phyloP scores from a whole-genome alignment of 176 grass and related monocot genomes.

The Avena eriantha region DNA sequence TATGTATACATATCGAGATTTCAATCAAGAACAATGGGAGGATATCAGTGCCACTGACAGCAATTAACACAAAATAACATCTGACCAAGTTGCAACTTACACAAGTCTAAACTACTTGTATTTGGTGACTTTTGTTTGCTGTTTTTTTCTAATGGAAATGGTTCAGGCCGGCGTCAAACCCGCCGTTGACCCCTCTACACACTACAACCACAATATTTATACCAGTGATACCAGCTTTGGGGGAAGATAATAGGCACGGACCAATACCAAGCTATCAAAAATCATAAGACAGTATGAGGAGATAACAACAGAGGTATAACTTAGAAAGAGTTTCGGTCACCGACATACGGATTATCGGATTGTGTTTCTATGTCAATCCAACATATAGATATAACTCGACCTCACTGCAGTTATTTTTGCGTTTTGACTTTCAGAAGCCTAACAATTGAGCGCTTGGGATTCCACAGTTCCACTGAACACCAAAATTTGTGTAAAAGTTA shows the following conservation, averaged over 20 bases:
- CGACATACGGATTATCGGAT: background rate
- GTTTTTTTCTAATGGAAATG: too few relatives aligned
- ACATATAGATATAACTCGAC: background rate
- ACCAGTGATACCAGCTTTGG: background rate
- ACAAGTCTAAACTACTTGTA: background rate
- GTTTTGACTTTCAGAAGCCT: background rate
- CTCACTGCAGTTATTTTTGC: background rate
- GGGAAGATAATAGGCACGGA: background rate
- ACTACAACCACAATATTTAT: background rate
- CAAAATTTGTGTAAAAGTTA: background rate
- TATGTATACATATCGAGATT: background rate
- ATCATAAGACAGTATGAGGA: background rate
- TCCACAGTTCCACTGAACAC: background rate
- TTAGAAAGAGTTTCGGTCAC: background rate
- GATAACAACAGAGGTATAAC: background rate
- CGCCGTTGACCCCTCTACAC: too few relatives aligned
- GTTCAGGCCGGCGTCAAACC: too few relatives aligned
- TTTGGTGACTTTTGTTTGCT: too few relatives aligned
- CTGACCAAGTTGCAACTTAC: background rate
- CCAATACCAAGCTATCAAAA: constrained; percentile 22
- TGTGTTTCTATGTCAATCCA: background rate
- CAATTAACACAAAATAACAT: background rate
- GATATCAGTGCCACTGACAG: background rate
- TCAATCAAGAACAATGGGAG: background rate
- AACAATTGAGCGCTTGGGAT: background rate